Base-by-base conservation (phyloP, 805 yeast genomes). In the Candida mattraensis region DNA sequence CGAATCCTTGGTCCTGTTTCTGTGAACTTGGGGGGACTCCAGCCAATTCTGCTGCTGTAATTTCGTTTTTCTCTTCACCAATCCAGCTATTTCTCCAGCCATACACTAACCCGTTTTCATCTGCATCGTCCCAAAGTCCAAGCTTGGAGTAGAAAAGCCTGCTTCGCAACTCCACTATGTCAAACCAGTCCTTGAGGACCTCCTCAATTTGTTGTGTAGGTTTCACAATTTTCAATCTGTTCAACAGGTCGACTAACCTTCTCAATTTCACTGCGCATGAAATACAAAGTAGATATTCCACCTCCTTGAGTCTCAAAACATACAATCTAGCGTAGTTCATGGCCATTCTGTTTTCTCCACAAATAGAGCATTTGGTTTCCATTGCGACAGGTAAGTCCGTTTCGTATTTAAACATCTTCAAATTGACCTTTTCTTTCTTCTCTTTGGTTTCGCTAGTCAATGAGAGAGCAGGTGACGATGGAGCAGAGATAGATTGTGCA, bases 141-240 rank as follows among this genome's bases (percentile, higher is more conserved):
- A 82, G 59, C 45, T 87, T 78, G 7, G 94, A 70, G 91, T 95
- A 91, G 61, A 83, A 86, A 45, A 89, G 67, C 53, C 83, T 81
- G 26, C 76, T 74, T 35, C 95, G 74, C 14, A 87, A 67, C 49
- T 79, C 72, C 24, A 74, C 63, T 22, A 80, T 58, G 48, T 80
- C 85, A 19, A 71, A 62, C 84, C 95, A 89, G 7, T 78, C 75
- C 39, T 73, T 68, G 41, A 67, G 62, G 25, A 89, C 63, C 18
- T 48, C 50, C 14, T 37, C 50, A 12, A 42, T 37, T 8, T 35
- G 38, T 3, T 23, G 29, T 1, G 48, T 44, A n/a, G 45, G 40
- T 19, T 37, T 32, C 11, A 53, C 16, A 17, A 81, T 69, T 49
- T 95, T 72, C 45, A 91, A 59, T 48, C 83, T 82, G 25, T 88